Conservation (phyloP, 768 basidiomycete species). For the Termitomyces sp. region DNA sequence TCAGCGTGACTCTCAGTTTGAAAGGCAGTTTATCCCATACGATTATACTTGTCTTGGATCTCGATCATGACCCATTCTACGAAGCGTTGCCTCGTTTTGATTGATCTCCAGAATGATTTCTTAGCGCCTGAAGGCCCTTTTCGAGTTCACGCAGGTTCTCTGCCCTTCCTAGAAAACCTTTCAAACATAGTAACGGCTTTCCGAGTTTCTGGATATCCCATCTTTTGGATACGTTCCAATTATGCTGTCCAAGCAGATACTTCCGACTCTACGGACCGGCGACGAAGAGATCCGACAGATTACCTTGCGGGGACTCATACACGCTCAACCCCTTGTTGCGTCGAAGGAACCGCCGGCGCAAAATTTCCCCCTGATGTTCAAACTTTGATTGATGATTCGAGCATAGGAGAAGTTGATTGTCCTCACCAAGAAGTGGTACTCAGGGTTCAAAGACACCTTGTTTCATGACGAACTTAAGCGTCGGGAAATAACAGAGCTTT, state of each 20-base stretch:
- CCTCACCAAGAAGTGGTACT: slow-evolving; percentile 26
- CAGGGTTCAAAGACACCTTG: slow-evolving; percentile 26
- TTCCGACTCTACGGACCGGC: neutral
- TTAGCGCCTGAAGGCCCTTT: slow-evolving; percentile 22
- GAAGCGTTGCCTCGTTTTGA: slow-evolving; percentile 23
- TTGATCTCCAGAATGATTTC: slow-evolving; percentile 30
- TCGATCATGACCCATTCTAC: neutral
- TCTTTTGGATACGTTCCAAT: slow-evolving; percentile 25
- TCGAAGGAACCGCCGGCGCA: slow-evolving; percentile 19
- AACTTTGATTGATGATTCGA: slow-evolving; percentile 14
- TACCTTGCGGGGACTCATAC: slow-evolving; percentile 24
- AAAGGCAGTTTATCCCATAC: neutral
- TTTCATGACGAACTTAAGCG: slow-evolving; percentile 18
- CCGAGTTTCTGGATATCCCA: slow-evolving; percentile 12
- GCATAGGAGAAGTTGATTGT: slow-evolving; percentile 9
- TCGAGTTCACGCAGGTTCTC: slow-evolving; percentile 19
- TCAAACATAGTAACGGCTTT: slow-evolving; percentile 16
- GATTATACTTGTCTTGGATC: neutral
- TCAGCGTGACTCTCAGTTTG: neutral
- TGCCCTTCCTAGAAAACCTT: slow-evolving; percentile 20
- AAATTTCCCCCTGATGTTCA: slow-evolving; percentile 18
- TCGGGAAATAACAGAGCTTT: slow-evolving; percentile 21
- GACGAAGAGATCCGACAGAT: slow-evolving; percentile 3
- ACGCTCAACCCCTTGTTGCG: slow-evolving; percentile 24
- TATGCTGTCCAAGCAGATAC: slow-evolving; percentile 13